Evolutionary conservation across 108 stramenopile genomes (phyloP), one percentile per base, ranked within the genome.

Genomic region (Parietichytrium sp.): DNA sequence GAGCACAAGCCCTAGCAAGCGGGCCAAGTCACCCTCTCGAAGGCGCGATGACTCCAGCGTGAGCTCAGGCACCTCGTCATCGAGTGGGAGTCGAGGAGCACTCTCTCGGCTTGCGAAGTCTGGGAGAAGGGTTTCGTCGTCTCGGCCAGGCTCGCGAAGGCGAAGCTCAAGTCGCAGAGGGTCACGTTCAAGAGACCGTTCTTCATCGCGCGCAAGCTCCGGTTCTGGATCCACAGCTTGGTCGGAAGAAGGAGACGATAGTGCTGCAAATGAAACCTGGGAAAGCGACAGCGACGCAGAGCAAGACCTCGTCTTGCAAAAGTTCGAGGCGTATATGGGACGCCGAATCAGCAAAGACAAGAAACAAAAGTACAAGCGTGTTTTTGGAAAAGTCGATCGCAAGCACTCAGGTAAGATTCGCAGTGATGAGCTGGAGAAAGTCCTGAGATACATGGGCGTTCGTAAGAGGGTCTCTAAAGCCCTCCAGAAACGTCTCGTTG

Each of bases 261-360:
- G n/a, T n/a, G n/a, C n/a, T n/a, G n/a, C n/a, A n/a, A n/a, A n/a
- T n/a, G n/a, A n/a, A n/a, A n/a, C n/a, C n/a, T n/a, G n/a, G n/a
- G n/a, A n/a, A n/a, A n/a, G n/a, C n/a, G n/a, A n/a, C n/a, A n/a
- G n/a, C n/a, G 61, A 72, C 20, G 61, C 38, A n/a, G 61, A 72
- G 20, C 38, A 72, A 23, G 61, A 33, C 23, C 15, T 45, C 23
- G 61, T 72, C 20, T 33, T 72, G 33, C 61, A 42, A n/a, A 72
- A 72, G 23, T 72, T 72, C 20, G 61, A 72, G 20, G 45, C 36
- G 38, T 72, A 72, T 20, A 42, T 72, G 38, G 61, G 61, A 16
- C 36, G 45, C 23, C 20, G 36, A 33, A 7, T 72, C 8, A 33
- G 36, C 61, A 72, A 72, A 42, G 61, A 72, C 42, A 72, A 33